Evolutionary conservation across 139 green algal genomes (phyloP), one percentile per base, ranked within the genome.

Genomic region (Micromonas commoda): DNA sequence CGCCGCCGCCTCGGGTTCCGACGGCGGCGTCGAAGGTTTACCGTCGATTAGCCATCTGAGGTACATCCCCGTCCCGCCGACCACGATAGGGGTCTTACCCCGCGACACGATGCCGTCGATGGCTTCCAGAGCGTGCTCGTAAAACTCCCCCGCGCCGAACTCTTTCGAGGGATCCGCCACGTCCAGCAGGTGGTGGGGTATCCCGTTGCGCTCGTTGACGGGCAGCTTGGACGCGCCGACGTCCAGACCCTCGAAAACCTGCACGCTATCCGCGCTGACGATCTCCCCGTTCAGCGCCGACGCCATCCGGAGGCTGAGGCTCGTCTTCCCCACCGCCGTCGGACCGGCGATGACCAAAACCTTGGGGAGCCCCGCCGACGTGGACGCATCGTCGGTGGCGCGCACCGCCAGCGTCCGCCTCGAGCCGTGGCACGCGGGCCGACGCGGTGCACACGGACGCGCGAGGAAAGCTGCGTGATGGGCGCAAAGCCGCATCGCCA

Each of bases 31-130:
- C 16, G 24, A 45, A 9, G 76, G 76, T 2, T 51, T 64, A 31
- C 76, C 76, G 34, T 66, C 24, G 1, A 73, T 51, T 1, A 76
- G 28, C 35, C 35, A 81, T 35, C 33, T 37, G 24, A 81, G 23
- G 29, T 74, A 81, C 57, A 81, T 74, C 76, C 64, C 64, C 3
- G 76, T 69, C 38, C 76, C 76, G 26, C 76, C 76, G 38, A 76
- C 65, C 2, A 81, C 76, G 38, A 81, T 76, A 1, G 76, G 64
- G 0, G 66, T 54, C 24, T 66, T 76, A 9, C 64, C 64, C 69
- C 76, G 61, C 31, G 3, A 29, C 35, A 65, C 29, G 38, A 81
- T 45, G 23, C 76, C 76, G 3, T 60, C n/a, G n/a, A 61, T 16
- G 4, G 3, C 32, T n/a, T 19, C 9, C 6, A 52, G 26, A 3